phyloP scores from a whole-genome alignment of 345 rosid species.

The Linum trigynum region DNA sequence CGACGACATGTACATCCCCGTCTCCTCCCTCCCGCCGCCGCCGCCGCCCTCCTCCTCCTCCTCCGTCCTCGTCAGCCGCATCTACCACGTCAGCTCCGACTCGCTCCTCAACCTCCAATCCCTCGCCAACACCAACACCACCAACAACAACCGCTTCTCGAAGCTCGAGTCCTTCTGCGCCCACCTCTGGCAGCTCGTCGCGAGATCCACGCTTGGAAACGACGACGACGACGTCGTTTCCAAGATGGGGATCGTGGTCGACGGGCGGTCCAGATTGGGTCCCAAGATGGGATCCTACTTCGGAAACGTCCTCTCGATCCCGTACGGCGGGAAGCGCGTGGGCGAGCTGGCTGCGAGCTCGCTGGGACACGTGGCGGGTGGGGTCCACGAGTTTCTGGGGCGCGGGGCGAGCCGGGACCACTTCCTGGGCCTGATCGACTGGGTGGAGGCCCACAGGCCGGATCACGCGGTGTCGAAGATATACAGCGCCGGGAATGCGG shows the following conservation, averaged over 20 bases:
- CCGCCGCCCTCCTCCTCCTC: conserved; percentile 15
- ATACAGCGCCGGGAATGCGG: conserved; percentile 28
- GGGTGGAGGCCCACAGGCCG: conserved; percentile 66
- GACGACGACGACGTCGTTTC: conserved; percentile 8
- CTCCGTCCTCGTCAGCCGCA: conserved; percentile 38
- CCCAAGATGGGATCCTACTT: conserved; percentile 34
- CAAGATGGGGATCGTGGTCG: conserved; percentile 59
- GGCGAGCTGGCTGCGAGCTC: conserved; percentile 35
- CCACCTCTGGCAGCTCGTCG: conserved; percentile 59
- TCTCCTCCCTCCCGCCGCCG: conserved; percentile 34
- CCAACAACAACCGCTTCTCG: too few species aligned
- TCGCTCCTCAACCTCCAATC: conserved; percentile 30
- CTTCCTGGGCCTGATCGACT: conserved; percentile 63
- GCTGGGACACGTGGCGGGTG: conserved; percentile 41
- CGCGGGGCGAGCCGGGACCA: conserved; percentile 42
- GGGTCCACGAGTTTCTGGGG: conserved; percentile 41
- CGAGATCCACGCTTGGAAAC: conserved; percentile 18
- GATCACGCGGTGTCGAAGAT: conserved; percentile 42
- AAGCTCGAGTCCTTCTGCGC: conserved; percentile 58
- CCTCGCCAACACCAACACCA: conserved; percentile 33
- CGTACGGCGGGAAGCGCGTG: conserved; percentile 35
- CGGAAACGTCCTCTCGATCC: conserved; percentile 64
- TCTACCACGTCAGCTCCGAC: conserved; percentile 35
- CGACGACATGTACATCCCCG: conserved; percentile 41
- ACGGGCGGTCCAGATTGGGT: conserved; percentile 47